phyloP scores from a whole-genome alignment of 306 rosid species.

The Erythrophleum fordii region DNA sequence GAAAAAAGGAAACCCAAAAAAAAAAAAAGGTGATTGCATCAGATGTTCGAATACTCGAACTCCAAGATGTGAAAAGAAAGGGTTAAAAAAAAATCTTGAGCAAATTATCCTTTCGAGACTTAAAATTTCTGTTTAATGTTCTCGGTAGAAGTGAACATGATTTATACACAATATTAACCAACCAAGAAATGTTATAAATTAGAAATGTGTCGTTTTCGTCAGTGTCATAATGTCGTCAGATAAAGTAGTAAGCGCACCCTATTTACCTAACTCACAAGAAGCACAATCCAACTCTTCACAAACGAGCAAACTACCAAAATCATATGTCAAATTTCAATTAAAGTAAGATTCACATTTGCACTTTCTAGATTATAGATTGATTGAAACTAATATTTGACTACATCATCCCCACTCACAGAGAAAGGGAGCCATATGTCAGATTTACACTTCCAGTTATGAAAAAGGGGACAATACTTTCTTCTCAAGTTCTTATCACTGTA shows the following conservation, averaged over 20 bases:
- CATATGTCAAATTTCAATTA: neutral
- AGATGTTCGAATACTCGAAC: neutral
- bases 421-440: neutral
- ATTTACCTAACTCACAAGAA: no score
- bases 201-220: neutral
- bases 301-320: neutral
- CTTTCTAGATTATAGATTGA: neutral
- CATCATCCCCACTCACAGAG: neutral
- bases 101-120: neutral
- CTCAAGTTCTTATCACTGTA: neutral
- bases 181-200: no score
- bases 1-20: slow-evolving; percentile 10
- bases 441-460: neutral
- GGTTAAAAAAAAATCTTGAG: neutral
- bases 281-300: neutral
- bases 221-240: no score
- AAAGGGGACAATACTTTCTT: neutral
- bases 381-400: neutral
- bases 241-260: no score
- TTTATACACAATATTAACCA: neutral
- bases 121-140: neutral
- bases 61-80: neutral
- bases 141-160: neutral
- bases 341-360: neutral
- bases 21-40: neutral